A percentile compares a stretch with the other conserved stretches of the same genome.
phyloP scores from a whole-genome alignment of 768 basidiomycete species.

The Megacollybia marginata region DNA sequence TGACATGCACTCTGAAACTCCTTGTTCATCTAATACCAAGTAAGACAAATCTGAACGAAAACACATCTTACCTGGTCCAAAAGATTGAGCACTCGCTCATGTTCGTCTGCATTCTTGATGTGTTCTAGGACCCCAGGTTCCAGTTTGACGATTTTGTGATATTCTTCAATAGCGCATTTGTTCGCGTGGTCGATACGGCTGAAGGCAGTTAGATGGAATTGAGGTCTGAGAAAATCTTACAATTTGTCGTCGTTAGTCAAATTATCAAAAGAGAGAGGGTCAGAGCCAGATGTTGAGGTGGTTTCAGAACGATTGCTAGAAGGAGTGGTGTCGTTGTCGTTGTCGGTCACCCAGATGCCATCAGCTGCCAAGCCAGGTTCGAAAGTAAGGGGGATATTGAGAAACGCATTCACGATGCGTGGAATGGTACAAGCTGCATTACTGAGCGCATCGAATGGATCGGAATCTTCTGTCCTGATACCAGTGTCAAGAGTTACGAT shows the following conservation, averaged over 20 bases:
- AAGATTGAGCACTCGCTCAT: too few species aligned
- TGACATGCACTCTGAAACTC: background rate
- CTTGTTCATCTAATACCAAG: background rate
- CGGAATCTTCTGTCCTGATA: too few species aligned
- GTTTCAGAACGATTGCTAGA: background rate
- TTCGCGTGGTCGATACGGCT: too few species aligned
- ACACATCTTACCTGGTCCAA: background rate
- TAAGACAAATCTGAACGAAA: background rate
- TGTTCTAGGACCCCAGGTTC: too few species aligned
- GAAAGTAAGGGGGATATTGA: background rate
- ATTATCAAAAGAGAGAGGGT: too few species aligned
- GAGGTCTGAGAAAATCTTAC: background rate
- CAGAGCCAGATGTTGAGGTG: too few species aligned
- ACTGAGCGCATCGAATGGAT: background rate
- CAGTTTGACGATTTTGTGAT: too few species aligned
- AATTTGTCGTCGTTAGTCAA: background rate
- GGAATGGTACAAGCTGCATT: background rate
- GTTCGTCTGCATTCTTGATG: too few species aligned
- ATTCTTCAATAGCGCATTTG: too few species aligned
- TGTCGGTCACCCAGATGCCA: background rate
- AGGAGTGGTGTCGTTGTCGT: background rate
- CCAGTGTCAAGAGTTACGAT: too few species aligned
- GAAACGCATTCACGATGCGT: background rate
- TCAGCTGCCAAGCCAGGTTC: background rate
- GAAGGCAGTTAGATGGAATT: too few species aligned